Base-by-base conservation (phyloP, 139 green algal genomes). In the Coelastrella sp. region DNA sequence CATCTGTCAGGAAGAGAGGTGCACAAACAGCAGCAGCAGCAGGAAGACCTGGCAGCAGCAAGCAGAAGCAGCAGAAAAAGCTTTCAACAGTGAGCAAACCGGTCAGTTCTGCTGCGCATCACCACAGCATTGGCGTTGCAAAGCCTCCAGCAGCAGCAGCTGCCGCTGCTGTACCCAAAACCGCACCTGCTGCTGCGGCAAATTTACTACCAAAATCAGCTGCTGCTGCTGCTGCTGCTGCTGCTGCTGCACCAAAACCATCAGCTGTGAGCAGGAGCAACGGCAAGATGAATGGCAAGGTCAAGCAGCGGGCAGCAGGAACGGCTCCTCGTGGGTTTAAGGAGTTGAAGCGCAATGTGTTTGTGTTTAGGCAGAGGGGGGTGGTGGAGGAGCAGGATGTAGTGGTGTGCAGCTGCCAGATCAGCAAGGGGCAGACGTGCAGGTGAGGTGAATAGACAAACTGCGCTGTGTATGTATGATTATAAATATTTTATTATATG, bases 291-390 rank as follows among this genome's bases (percentile, higher is more conserved):
- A 74, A 70, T 12, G 84, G 58, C 66, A 10, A 88, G 17, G 4
- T 59, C 60, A 8, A n/a, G 60, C 60, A 87, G 82, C 82, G 8
- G 59, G 81, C 81, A 87, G 14, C 81, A 70, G 25, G 7, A 78
- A 17, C 57, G 65, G 27, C 49, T 58, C 57, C 79, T 85, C 56
- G 56, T 8, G 57, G 61, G 6, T 88, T 66, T 24, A 88, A 78
- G 25, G 61, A 63, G 27, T 14, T 88, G 65, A 88, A 78, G 61
- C 63, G 82, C 27, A 88, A 88, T 24, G 17, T 88, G 82, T 88
- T 78, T 79, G 82, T 88, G 25, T 63, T 58, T 8, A 61, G 82
- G 27, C 68, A n/a, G 7, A 17, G 68, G 19, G 68, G 17, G 7
- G 61, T 63, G 82, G 7, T 78, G 20, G 82, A 76, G 20, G 58